Base-by-base conservation (phyloP, 2,329 filamentous ascomycete genomes). In the Pseudogymnoascus destructans region DNA sequence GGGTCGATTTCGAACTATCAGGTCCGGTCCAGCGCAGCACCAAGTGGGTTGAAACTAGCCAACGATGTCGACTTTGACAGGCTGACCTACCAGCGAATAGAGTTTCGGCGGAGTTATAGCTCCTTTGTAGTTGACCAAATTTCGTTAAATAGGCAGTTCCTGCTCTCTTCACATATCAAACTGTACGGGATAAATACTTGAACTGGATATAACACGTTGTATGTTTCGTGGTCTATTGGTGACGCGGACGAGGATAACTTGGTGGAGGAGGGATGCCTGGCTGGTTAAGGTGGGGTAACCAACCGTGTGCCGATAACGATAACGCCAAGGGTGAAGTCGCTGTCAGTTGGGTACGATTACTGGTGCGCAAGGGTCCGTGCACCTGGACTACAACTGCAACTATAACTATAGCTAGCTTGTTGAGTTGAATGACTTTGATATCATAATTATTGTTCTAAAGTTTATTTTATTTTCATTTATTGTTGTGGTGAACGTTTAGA, bases 281-380 rank as follows among this genome's bases (percentile, higher is more conserved):
- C 46, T 52, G 46, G 46, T 25, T 52, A 52, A 52, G 46, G 46
- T 52, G 46, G 46, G 46, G 46, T 52, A 52, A 52, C 30, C 8
- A 27, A 10, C 9, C 8, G 9, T 30, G 46, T 52, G 46, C 25
- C 46, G 46, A 52, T 52, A 52, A 52, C 46, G 46, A 52, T 52
- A 52, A 52, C 46, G 25, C 46, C 46, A 52, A 49, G 40, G 35
- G 21, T 49, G 42, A 52, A 27, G 46, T 52, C 21, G 21, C 40
- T n/a, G 46, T 52, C 46, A 52, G 46, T 52, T 52, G 46, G 40
- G 11, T 23, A n/a, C 23, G n/a, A 23, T 7, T 49, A 49, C 23
- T 52, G 46, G 46, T 19, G 46, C 46, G 25, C 46, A 52, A 52
- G 46, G 42, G 46, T 52, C 46, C 46, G 46, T 52, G 46, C 46